phyloP scores from a whole-genome alignment of 2,329 filamentous ascomycete species.

The Xylariaceae sp. region DNA sequence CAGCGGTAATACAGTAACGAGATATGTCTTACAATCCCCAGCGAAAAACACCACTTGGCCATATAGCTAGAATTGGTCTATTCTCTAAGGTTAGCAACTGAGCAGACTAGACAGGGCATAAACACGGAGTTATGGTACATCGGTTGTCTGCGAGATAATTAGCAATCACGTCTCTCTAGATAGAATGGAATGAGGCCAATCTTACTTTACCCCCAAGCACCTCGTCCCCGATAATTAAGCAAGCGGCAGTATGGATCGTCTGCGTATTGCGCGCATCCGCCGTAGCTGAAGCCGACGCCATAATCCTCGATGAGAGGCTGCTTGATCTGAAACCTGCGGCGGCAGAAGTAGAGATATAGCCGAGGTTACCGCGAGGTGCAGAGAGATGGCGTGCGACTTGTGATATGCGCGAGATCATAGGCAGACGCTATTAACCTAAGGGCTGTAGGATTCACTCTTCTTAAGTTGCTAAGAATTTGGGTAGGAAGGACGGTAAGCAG shows the following conservation, averaged over 20 bases:
- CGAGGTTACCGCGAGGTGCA: slow-evolving; percentile 61
- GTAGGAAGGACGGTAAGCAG: not conserved
- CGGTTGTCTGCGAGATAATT: slow-evolving; percentile 33
- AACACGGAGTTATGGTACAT: slow-evolving; percentile 28
- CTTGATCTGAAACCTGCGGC: slow-evolving; percentile 31
- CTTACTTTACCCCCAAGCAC: slow-evolving; percentile 90
- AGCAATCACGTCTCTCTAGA: not conserved
- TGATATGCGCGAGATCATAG: slow-evolving; percentile 77
- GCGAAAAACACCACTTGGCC: slow-evolving; percentile 65
- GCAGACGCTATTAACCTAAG: not conserved
- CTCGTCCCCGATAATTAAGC: slow-evolving; percentile 96
- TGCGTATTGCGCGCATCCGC: slow-evolving; percentile 60
- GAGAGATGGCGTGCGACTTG: slow-evolving; percentile 75
- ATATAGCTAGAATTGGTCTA: slow-evolving; percentile 67
- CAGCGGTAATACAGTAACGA: not conserved
- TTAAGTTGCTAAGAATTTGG: not conserved
- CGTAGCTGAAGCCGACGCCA: slow-evolving; percentile 49
- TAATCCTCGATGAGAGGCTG: slow-evolving; percentile 40
- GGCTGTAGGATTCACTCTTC: not conserved
- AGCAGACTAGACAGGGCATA: not conserved
- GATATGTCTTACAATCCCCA: slow-evolving; percentile 56
- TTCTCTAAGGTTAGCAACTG: slow-evolving; percentile 14
- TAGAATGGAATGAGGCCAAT: slow-evolving; percentile 2
- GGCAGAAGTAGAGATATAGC: slow-evolving; percentile 47
- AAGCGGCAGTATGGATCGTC: slow-evolving; percentile 86